These are phyloP conservation scores for Hygrophorus russula DNA, from an alignment of 768 basidiomycete genomes.

Conservation along the genomic window DNA sequence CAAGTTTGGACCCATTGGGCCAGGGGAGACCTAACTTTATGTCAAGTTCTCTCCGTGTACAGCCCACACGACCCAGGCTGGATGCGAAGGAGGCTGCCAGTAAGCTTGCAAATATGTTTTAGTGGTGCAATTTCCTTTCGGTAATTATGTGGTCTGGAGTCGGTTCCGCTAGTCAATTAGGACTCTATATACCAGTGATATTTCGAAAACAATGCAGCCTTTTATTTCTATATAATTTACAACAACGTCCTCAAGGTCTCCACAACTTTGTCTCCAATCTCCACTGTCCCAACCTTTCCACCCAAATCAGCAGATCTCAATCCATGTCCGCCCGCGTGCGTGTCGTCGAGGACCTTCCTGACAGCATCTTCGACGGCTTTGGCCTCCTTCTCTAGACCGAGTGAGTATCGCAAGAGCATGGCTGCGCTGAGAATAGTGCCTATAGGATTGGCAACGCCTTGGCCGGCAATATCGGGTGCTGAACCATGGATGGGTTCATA, in stretches of 20 bases:
- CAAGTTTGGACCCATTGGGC: constrained; percentile 51
- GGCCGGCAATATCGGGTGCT: constrained; percentile 88
- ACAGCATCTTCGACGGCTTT: constrained; percentile 86
- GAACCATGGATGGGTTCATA: constrained; percentile 98
- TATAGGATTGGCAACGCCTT: constrained; percentile 89
- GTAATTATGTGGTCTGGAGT: not conserved
- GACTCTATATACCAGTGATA: not conserved
- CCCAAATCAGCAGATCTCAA: constrained; percentile 82
- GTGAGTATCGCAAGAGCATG: constrained; percentile 89
- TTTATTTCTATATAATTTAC: not conserved
- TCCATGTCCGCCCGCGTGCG: constrained; percentile 59
- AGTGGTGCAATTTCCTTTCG: constrained; percentile 7
- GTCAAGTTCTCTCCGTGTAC: constrained; percentile 64
- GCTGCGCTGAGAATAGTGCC: constrained; percentile 93
- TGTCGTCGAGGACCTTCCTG: constrained; percentile 70
- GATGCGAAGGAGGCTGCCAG: constrained; percentile 83
- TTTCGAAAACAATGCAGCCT: not conserved
- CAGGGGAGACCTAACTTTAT: constrained; percentile 49
- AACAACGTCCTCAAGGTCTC: constrained; percentile 49
- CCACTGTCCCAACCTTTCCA: constrained; percentile 60
- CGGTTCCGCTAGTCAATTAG: not conserved
- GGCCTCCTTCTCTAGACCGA: constrained; percentile 80
- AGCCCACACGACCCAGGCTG: constrained; percentile 59
- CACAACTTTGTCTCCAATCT: constrained; percentile 78
- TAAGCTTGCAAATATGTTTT: constrained; percentile 87